Percentiles rank a stretch among this genome's conserved stretches.
Conservation (phyloP, 1,284 basidiomycete species). For the Naganishia albida region DNA sequence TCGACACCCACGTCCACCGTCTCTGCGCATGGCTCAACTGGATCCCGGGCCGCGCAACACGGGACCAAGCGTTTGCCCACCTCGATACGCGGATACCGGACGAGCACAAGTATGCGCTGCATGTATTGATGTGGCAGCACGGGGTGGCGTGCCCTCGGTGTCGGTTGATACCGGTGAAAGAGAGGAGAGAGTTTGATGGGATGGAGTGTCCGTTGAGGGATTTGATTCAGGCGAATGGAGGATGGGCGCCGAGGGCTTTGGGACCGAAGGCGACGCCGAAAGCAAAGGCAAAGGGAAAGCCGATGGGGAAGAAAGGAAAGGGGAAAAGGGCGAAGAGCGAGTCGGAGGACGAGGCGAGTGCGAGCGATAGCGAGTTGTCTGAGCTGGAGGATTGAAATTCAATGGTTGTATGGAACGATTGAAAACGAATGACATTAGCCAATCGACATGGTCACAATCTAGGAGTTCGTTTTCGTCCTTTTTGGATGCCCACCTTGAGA, state of each 20-base stretch:
- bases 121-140: constrained; percentile 35
- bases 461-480: too few species aligned
- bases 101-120: constrained; percentile 31
- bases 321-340: constrained; percentile 1
- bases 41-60: constrained; percentile 29
- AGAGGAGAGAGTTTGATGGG: constrained; percentile 27
- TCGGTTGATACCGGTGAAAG: constrained; percentile 32
- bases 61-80: constrained; percentile 33
- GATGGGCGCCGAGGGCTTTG: constrained; percentile 8
- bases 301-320: neutral
- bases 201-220: constrained; percentile 32
- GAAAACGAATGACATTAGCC: too few species aligned
- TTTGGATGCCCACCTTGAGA: too few species aligned
- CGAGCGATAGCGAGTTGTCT: constrained; percentile 21
- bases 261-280: neutral
- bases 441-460: too few species aligned
- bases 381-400: constrained; percentile 6
- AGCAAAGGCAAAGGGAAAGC: constrained; percentile 16
- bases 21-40: constrained; percentile 33
- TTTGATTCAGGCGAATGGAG: constrained; percentile 28
- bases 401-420: too few species aligned
- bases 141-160: constrained; percentile 31
- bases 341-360: constrained; percentile 20
- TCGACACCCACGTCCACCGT: constrained; percentile 61
- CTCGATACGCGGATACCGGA: constrained; percentile 31